Base-by-base conservation (phyloP, 768 basidiomycete species). In the Trametes coccinea region DNA sequence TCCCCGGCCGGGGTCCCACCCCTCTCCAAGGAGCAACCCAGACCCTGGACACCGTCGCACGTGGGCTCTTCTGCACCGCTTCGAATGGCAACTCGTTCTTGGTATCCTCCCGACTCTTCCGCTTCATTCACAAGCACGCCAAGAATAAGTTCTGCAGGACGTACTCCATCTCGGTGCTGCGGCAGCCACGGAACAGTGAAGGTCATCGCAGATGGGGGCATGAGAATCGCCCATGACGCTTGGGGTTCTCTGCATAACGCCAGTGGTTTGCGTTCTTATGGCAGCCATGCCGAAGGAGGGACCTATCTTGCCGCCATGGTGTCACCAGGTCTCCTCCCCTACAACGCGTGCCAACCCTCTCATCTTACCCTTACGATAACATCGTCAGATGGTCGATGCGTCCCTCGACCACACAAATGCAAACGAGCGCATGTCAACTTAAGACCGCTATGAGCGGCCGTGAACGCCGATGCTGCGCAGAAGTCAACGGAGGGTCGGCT, bases 11-110 rank as follows among this genome's bases (percentile, higher is more conserved):
- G 49, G 57, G 57, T 59, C 49, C 40, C 33, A 16, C 40, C 30
- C 29, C 45, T 43, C 53, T 46, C 53, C 34, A 30, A 22, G 0
- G 27, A 34, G 52, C 34, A 31, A 16, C 53, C 37, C 27, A 10
- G 41, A 5, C 62, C 61, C 56, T 56, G 13, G 48, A 17, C 39
- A 63, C 62, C 43, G 30, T 33, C 8, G 47, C 62, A 63, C 62
- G 62, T 63, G 62, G 40, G 41, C 43, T 11, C 57, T 49, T 10
- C 30, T 59, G 57, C 57, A 34, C 11, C 57, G 49, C 57, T 43
- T 17, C 49, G n/a, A 44, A 5, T 52, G 57, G 57, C 37, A 59
- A 51, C 14, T 40, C 57, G 49, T 59, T 52, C 57, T 59, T 59
- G 57, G 30, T 17, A 11, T 33, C 57, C 29, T 13, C 47, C 47